A percentile compares a stretch with the other conserved stretches of the same genome.
phyloP scores from a whole-genome alignment of 495 filamentous ascomycete species.

The Penicillium roqueforti region DNA sequence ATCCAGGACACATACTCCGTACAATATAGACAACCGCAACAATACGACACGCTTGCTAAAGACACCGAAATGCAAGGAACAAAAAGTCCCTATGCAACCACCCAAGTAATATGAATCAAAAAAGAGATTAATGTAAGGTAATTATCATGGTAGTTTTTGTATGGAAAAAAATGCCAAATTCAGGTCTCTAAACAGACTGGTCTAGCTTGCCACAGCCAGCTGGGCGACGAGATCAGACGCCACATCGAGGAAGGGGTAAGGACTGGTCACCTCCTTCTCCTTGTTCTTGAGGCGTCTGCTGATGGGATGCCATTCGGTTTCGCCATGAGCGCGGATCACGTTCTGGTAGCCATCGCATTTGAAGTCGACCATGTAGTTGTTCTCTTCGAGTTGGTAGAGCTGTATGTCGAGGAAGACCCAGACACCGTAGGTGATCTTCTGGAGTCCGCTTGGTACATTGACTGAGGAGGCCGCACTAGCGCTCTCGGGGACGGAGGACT shows the following conservation, averaged over 20 bases:
- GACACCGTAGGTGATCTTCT: slow-evolving; percentile 41
- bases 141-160: slow-evolving; percentile 16
- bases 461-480: slow-evolving; percentile 42
- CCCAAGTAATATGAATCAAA: not conserved
- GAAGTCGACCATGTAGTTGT: slow-evolving; percentile 96
- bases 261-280: slow-evolving; percentile 54
- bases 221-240: slow-evolving; percentile 53
- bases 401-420: slow-evolving; percentile 92
- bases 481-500: slow-evolving; percentile 25
- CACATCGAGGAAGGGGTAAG: slow-evolving; percentile 54
- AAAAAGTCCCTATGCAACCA: slow-evolving; percentile 4
- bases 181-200: not conserved
- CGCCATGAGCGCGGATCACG: slow-evolving; percentile 49
- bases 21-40: slow-evolving; percentile 2
- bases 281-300: slow-evolving; percentile 47
- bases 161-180: not conserved
- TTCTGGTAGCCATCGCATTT: slow-evolving; percentile 98
- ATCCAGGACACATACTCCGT: slow-evolving; percentile 3
- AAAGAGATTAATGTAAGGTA: slow-evolving; percentile 9
- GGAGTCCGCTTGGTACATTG: slow-evolving; percentile 31
- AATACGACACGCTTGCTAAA: slow-evolving; percentile 20
- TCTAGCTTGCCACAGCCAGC: slow-evolving; percentile 44
- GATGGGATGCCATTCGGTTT: slow-evolving; percentile 44
- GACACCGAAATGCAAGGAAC: slow-evolving; percentile 14
- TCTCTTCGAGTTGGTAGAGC: slow-evolving; percentile 89